These are phyloP conservation scores for Aspergillus sojae DNA, from an alignment of 2,329 filamentous ascomycete genomes.

Conservation along the genomic window DNA sequence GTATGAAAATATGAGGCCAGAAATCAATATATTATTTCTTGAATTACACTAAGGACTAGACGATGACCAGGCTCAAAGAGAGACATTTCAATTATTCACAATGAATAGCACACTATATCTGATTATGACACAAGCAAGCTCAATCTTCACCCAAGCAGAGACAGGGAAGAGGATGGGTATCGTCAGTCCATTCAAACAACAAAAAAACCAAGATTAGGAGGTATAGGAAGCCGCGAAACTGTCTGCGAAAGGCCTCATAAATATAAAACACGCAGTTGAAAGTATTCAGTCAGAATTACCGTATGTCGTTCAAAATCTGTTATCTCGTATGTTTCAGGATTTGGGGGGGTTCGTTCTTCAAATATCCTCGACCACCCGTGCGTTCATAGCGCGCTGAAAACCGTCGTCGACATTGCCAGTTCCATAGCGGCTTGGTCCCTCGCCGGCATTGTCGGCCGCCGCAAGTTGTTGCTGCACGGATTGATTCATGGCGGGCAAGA, in stretches of 20 bases:
- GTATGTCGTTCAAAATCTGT: constrained; percentile 18
- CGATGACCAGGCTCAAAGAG: background rate
- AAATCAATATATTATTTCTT: background rate
- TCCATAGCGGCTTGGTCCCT: constrained; percentile 57
- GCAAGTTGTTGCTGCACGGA: constrained; percentile 56
- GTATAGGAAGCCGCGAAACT: background rate
- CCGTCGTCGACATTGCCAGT: constrained; percentile 57
- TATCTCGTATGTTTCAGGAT: constrained; percentile 5
- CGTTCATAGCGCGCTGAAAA: constrained; percentile 80
- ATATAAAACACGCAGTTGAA: background rate
- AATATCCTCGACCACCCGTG: constrained; percentile 83
- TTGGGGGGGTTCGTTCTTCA: constrained; percentile 46
- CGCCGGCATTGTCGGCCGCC: constrained; percentile 54
- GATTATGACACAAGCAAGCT: background rate
- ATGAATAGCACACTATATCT: background rate
- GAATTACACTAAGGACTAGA: background rate
- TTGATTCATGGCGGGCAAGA: constrained; percentile 70
- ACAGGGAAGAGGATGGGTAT: constrained; percentile 38
- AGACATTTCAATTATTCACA: background rate
- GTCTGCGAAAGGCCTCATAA: background rate
- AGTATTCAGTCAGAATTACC: constrained; percentile 11
- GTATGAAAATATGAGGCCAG: background rate
- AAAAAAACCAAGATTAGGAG: constrained; percentile 13
- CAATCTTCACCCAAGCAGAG: constrained; percentile 3
- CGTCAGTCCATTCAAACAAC: constrained; percentile 26